Evolutionary conservation across 345 rosid species (phyloP).

Genomic region (rapeseed (Brassica napus)): DNA sequence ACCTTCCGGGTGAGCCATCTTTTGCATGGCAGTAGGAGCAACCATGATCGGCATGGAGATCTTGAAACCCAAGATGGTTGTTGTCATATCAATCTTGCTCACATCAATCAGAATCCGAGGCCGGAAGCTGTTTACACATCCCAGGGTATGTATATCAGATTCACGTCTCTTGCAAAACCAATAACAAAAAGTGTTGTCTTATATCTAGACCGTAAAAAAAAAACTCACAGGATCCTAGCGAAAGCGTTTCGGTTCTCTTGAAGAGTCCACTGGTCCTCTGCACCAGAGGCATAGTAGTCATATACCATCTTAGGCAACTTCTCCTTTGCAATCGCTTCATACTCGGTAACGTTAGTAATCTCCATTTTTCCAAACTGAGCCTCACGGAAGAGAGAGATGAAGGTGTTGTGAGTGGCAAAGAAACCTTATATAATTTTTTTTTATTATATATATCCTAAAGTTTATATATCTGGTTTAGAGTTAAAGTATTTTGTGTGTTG

Average conservation of each 20-base stretch:
- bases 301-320: constrained; percentile 73
- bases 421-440: constrained; percentile 5
- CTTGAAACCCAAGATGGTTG: constrained; percentile 71
- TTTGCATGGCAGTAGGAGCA: constrained; percentile 83
- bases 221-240: constrained; percentile 61
- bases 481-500: background rate
- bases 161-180: background rate
- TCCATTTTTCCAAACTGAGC: constrained; percentile 45
- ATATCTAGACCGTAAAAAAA: background rate
- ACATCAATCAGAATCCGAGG: constrained; percentile 85
- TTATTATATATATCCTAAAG: background rate
- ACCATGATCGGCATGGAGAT: constrained; percentile 85
- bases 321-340: constrained; percentile 62
- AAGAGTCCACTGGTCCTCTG: constrained; percentile 77
- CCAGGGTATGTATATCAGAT: constrained; percentile 3
- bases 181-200: background rate
- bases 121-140: constrained; percentile 49
- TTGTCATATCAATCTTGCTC: constrained; percentile 69
- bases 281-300: constrained; percentile 78
- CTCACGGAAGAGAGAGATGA: constrained; percentile 2
- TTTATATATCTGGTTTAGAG: background rate
- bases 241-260: constrained; percentile 64
- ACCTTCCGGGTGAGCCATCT: constrained; percentile 93
- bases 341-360: constrained; percentile 68
- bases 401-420: background rate